Base-by-base conservation (phyloP, 2,329 filamentous ascomycete genomes). In the Aspergillus oerlinghausenensis region DNA sequence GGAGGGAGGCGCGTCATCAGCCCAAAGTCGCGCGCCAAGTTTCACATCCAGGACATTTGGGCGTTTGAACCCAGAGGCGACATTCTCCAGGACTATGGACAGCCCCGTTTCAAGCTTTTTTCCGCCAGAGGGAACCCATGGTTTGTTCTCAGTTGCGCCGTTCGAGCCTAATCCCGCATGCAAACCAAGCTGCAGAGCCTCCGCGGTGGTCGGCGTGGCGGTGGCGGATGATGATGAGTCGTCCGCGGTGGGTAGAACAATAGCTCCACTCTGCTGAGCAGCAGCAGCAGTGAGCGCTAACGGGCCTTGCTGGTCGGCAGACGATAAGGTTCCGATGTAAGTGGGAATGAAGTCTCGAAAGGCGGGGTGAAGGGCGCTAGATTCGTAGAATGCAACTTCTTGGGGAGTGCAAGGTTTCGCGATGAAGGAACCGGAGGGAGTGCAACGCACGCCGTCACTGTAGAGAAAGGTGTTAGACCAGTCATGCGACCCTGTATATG, bases 1-100 rank as follows among this genome's bases (percentile, higher is more conserved):
- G 29, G 81, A 79, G 0, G 77, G 73, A 25, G 80, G 79, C 3
- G 86, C 83, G 59, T 79, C 79, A 40, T 96, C 90, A 14, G 90
- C 93, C 88, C 92, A 97, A 5, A 99, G 77, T 32, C 90, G 84
- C 51, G 86, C 82, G 47, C 94, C 94, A 21, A 99, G 84, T 77
- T 99, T 99, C 62, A 96, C 84, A 70, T 99, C 94, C 56, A 99
- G 79, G 7, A 99, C 91, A 65, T 96, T 97, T 6, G 94, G 91
- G 57, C 84, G 83, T 66, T 83, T 84, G 78, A 92, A 97, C 0
- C 90, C 91, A 62, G 84, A 82, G 0, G 91, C 87, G 6, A 90
- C 84, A 70, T 97, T 97, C 69, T 92, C 88, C 28, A 97, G 79
- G 11, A 96, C 92, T 19, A 97, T 87, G 2, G 90, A 89, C 54